These are phyloP conservation scores for Claviceps sp. DNA, from an alignment of 2,329 filamentous ascomycete species.

Conservation along the genomic window DNA sequence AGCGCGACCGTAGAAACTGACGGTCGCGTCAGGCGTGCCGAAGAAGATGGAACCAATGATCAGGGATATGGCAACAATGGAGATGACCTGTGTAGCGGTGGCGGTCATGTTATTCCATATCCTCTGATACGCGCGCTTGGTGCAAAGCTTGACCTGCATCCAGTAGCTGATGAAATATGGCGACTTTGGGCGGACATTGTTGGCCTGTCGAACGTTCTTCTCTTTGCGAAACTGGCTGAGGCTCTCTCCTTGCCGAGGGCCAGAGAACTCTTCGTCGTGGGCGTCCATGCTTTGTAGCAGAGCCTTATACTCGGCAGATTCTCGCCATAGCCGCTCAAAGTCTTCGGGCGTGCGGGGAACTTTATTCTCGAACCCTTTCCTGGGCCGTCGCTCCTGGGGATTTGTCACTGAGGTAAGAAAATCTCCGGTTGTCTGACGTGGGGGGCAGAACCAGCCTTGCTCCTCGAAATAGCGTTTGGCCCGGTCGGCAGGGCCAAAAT, in stretches of 20 bases:
- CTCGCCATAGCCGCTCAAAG: constrained; percentile 39
- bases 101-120: constrained; percentile 38
- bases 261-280: constrained; percentile 32
- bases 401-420: constrained; percentile 59
- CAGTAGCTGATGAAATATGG: constrained; percentile 42
- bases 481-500: constrained; percentile 47
- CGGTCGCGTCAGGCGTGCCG: constrained; percentile 33
- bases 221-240: constrained; percentile 29
- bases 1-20: constrained; percentile 39
- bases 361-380: constrained; percentile 43
- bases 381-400: constrained; percentile 41
- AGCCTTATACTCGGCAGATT: constrained; percentile 29
- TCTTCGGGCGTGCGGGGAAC: constrained; percentile 58
- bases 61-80: constrained; percentile 41
- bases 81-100: constrained; percentile 29
- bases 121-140: constrained; percentile 35
- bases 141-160: constrained; percentile 40
- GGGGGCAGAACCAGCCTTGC: constrained; percentile 55
- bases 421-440: constrained; percentile 54
- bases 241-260: constrained; percentile 25
- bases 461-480: constrained; percentile 54
- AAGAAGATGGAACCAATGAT: constrained; percentile 51
- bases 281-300: constrained; percentile 35
- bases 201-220: constrained; percentile 37
- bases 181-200: constrained; percentile 39